Evolutionary conservation across 2,329 filamentous ascomycete genomes (phyloP).

Genomic region (Graphiopsis chlorocephala): DNA sequence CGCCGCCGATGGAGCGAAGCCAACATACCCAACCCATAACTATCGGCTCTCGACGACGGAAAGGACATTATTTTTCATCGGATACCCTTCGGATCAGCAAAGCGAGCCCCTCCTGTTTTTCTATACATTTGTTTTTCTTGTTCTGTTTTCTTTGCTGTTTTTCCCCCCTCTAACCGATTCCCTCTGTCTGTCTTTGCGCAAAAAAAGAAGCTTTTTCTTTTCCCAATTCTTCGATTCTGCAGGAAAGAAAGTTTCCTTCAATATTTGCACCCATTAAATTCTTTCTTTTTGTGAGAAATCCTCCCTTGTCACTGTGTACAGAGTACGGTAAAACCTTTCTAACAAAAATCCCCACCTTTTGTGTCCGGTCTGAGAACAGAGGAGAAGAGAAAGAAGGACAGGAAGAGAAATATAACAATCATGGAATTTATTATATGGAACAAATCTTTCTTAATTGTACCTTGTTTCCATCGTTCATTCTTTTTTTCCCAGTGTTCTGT

Average conservation of each 20-base stretch:
- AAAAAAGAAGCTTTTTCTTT: not conserved
- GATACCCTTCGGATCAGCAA: constrained; percentile 15
- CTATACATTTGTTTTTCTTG: not conserved
- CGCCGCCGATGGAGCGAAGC: not conserved
- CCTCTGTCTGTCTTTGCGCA: not conserved
- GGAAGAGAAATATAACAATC: no score
- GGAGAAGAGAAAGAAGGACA: no score
- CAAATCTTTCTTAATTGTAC: no score
- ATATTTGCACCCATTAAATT: not conserved
- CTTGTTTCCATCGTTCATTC: no score
- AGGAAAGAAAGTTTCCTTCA: not conserved
- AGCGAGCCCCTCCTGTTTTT: constrained; percentile 13
- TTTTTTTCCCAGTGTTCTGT: no score
- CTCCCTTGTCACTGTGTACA: not conserved
- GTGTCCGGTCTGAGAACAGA: no score
- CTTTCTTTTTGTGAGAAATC: not conserved
- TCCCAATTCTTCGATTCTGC: not conserved
- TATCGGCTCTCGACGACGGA: not conserved
- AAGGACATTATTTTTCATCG: constrained; percentile 1
- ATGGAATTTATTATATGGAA: no score
- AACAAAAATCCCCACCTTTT: not conserved
- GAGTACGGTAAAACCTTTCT: not conserved
- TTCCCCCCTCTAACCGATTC: not conserved
- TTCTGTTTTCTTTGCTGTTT: not conserved
- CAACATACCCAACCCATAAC: not conserved